Base-by-base conservation (phyloP, 148 eudicot genomes). In the Dianthus caryophyllus region DNA sequence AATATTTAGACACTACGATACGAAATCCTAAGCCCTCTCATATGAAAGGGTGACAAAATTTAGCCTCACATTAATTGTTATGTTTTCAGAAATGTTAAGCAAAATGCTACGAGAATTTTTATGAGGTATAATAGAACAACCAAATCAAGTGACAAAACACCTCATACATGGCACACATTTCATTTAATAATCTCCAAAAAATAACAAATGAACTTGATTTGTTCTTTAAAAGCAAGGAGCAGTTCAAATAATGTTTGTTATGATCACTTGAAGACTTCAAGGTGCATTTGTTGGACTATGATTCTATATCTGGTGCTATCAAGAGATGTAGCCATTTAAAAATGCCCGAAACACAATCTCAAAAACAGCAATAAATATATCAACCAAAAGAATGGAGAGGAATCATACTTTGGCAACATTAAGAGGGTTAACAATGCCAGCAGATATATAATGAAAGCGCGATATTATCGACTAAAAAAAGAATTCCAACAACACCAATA, bases 351-450 rank as follows among this genome's bases (percentile, higher is more conserved):
- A 61, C 26, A 39, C 18, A 22, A 20, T 6, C 14, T 12, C 3
- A 14, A 14, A 17, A 27, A 9, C 20, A 29, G 3, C 22, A 16
- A 4, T 16, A 17, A 1, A 46, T 16, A 31, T 7, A 25, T 13
- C 33, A 17, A 11, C 10, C 13, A 27, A 22, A 56, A 30, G 26
- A 1, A 5, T 30, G 9, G 46, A 44, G 10, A 36, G 6, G 18
- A 21, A 27, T 11, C 68, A 50, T 13, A 80, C 99, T 96, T 94
- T 94, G 68, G 83, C 99, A 71, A 94, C 97, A 70, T 94, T 97
- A 63, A 94, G 99, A 30, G 99, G 99, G 57, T 94, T 94, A 53
- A 94, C 96, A 69, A 94, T 69, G 41, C 90, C 66, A 9, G 97
- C 99, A 9, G 99, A 94, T n/a, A n/a, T n/a, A n/a, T n/a, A n/a